Percentiles rank a stretch among this genome's conserved stretches.
These are phyloP conservation scores for Logfia minima DNA, from an alignment of 129 eudicot genomes.

Conservation along the genomic window DNA sequence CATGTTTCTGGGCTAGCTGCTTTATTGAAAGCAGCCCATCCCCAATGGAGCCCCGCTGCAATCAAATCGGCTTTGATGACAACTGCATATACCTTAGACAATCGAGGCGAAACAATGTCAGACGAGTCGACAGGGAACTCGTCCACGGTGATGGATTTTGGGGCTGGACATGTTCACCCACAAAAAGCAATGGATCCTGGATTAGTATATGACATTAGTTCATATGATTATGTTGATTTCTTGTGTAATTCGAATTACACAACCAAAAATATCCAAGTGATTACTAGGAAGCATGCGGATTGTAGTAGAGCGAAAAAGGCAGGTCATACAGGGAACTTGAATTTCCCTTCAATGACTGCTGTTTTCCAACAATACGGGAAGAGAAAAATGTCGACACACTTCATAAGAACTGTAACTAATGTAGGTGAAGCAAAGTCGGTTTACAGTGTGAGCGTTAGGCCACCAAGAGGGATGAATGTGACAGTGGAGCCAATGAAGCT, in stretches of 20 bases:
- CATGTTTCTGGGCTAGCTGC: conserved; percentile 91
- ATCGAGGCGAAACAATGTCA: conserved; percentile 56
- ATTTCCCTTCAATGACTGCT: conserved; percentile 62
- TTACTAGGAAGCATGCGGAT: conserved; percentile 61
- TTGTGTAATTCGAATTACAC: conserved; percentile 80
- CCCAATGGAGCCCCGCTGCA: conserved; percentile 90
- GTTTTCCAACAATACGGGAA: conserved; percentile 81
- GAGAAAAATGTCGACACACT: conserved; percentile 68
- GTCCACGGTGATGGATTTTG: conserved; percentile 82
- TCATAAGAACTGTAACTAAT: conserved; percentile 71
- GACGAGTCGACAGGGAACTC: conserved; percentile 86
- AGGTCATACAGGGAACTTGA: conserved; percentile 81
- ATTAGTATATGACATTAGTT: conserved; percentile 60
- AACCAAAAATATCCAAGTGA: conserved; percentile 52
- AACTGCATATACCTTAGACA: conserved; percentile 71
- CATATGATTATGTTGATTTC: conserved; percentile 78
- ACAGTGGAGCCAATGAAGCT: conserved; percentile 76
- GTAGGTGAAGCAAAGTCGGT: conserved; percentile 68
- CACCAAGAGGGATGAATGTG: conserved; percentile 60
- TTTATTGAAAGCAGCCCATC: conserved; percentile 86
- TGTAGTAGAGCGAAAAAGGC: conserved; percentile 64
- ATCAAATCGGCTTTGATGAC: conserved; percentile 82
- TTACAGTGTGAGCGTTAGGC: conserved; percentile 46
- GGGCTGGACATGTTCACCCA: conserved; percentile 91
- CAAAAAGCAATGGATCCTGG: conserved; percentile 96